Evolutionary conservation across 495 filamentous ascomycete genomes (phyloP).

Genomic region (Lindgomyces ingoldianus): DNA sequence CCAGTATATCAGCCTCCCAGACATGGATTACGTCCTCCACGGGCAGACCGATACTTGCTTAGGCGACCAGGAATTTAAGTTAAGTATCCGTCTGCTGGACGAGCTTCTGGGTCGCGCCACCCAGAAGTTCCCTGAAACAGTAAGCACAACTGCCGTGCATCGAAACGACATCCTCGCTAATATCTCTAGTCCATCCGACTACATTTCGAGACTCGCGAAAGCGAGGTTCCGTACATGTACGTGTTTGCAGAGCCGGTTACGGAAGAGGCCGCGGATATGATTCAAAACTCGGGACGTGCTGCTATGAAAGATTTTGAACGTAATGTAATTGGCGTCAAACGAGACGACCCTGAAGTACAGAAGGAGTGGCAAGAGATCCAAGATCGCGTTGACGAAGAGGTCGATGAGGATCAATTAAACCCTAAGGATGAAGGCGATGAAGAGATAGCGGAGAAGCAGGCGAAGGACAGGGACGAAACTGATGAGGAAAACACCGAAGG

Average conservation of each 20-base stretch:
- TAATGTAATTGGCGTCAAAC: constrained; percentile 56
- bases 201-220: constrained; percentile 78
- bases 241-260: constrained; percentile 85
- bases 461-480: constrained; percentile 17
- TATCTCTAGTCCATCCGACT: constrained; percentile 66
- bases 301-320: constrained; percentile 69
- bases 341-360: constrained; percentile 22
- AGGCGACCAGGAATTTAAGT: constrained; percentile 84
- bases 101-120: constrained; percentile 73
- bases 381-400: constrained; percentile 36
- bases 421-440: constrained; percentile 24
- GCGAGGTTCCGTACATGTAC: constrained; percentile 70
- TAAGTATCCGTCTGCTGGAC: constrained; percentile 77
- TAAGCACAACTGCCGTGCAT: constrained; percentile 30
- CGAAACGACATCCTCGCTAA: constrained; percentile 34
- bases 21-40: constrained; percentile 87
- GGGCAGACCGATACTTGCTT: constrained; percentile 63
- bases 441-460: constrained; percentile 9
- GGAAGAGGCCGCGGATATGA: constrained; percentile 65
- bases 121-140: constrained; percentile 64
- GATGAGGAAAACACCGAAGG: constrained; percentile 20
- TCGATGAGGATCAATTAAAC: constrained; percentile 53
- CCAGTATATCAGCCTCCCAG: constrained; percentile 81
- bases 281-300: constrained; percentile 66
- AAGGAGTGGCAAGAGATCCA: constrained; percentile 35